These are phyloP conservation scores for Trichoderma breve DNA, from an alignment of 2,329 filamentous ascomycete genomes.

Conservation along the genomic window DNA sequence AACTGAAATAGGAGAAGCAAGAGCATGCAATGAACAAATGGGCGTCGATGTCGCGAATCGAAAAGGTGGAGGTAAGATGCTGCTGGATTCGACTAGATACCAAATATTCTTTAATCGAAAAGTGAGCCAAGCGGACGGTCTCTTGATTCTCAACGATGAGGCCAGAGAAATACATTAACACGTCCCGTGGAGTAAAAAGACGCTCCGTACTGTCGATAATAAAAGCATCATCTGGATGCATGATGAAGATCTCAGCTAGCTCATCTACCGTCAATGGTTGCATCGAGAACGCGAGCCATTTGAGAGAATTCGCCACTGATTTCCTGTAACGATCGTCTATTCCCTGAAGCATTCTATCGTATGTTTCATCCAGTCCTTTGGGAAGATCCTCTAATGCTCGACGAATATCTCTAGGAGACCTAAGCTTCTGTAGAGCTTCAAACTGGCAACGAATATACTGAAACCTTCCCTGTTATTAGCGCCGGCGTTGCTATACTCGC, in stretches of 20 bases:
- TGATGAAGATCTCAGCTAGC: conserved; percentile 16
- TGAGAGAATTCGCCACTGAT: neutral
- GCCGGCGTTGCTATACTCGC: neutral
- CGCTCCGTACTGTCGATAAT: neutral
- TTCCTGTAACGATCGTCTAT: neutral
- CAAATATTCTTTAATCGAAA: conserved; percentile 21
- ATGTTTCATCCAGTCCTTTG: conserved; percentile 15
- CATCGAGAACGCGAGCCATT: conserved; percentile 14
- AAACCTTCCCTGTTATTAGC: neutral
- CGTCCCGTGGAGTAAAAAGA: neutral
- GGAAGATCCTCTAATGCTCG: conserved; percentile 5
- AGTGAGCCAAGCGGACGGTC: conserved; percentile 15
- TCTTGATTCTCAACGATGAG: neutral
- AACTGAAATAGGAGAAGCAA: neutral
- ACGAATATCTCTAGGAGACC: neutral
- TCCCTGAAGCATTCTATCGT: conserved; percentile 8
- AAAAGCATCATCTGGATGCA: neutral
- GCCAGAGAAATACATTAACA: conserved; percentile 10
- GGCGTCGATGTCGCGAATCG: neutral
- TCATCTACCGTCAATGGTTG: neutral
- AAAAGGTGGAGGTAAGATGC: neutral
- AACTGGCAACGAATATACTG: conserved; percentile 8
- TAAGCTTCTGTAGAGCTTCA: neutral
- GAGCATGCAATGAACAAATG: conserved; percentile 7
- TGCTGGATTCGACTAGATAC: neutral